phyloP scores from a whole-genome alignment of 2,329 filamentous ascomycete genomes.

The Xylaria hypoxylon region DNA sequence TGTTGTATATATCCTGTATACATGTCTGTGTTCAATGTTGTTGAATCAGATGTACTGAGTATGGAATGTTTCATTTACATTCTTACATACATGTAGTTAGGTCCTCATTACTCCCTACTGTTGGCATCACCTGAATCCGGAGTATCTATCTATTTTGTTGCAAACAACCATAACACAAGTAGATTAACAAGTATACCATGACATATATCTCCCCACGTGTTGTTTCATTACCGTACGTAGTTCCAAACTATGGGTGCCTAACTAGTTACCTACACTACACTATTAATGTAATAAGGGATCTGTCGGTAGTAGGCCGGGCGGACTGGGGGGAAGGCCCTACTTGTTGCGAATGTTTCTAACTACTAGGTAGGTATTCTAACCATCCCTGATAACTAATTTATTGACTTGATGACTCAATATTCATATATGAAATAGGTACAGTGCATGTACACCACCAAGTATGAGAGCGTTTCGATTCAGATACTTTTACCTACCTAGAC shows the following conservation, averaged over 20 bases:
- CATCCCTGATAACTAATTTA: constrained; percentile 16
- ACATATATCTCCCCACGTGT: constrained; percentile 5
- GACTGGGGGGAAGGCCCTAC: constrained; percentile 5
- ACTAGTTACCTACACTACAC: too few relatives aligned
- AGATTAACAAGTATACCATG: neutral
- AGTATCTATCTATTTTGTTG: neutral
- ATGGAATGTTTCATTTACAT: neutral
- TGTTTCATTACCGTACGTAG: constrained; percentile 8
- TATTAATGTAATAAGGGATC: too few relatives aligned
- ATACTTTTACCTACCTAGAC: neutral
- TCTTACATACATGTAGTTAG: too few relatives aligned
- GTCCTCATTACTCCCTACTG: constrained; percentile 1
- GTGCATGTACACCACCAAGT: constrained; percentile 6
- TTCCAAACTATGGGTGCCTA: neutral
- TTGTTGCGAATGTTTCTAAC: constrained; percentile 13
- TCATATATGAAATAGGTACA: neutral
- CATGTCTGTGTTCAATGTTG: too few relatives aligned
- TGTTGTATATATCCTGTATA: neutral
- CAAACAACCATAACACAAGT: neutral
- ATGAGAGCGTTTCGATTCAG: neutral
- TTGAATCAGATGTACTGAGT: neutral
- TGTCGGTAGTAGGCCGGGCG: neutral
- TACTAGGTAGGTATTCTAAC: too few relatives aligned
- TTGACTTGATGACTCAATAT: constrained; percentile 7
- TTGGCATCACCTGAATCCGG: neutral